A percentile compares a stretch with the other conserved stretches of the same genome.
Evolutionary conservation across 1,284 basidiomycete genomes (phyloP).

Genomic region (Trametes polyzona): DNA sequence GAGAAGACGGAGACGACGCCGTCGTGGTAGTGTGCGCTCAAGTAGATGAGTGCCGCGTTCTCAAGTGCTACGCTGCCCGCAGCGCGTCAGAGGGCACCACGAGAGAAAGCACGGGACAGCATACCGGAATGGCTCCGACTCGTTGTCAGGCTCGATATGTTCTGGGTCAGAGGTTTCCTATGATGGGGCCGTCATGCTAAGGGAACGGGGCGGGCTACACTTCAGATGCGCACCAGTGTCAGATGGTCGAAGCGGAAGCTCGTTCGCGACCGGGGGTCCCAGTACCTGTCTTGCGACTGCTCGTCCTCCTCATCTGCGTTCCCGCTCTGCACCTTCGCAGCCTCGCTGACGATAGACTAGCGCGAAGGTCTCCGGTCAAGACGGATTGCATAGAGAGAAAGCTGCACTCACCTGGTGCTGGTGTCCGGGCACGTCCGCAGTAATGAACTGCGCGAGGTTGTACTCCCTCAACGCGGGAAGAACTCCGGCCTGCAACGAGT

Average conservation of each 20-base stretch:
- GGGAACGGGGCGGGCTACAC: too few species aligned
- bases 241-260: conserved; percentile 86
- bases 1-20: conserved; percentile 77
- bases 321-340: conserved; percentile 48
- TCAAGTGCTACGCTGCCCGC: conserved; percentile 67
- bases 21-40: conserved; percentile 77
- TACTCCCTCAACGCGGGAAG: conserved; percentile 80
- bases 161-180: conserved; percentile 81
- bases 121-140: conserved; percentile 79
- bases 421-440: conserved; percentile 78
- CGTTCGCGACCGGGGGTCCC: conserved; percentile 79
- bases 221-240: conserved; percentile 57
- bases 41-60: conserved; percentile 67
- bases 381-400: not conserved
- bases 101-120: conserved; percentile 10
- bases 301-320: conserved; percentile 32
- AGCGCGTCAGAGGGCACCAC: not conserved
- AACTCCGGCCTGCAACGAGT: conserved; percentile 76
- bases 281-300: conserved; percentile 66
- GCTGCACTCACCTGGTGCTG: conserved; percentile 63
- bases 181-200: too few species aligned
- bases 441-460: conserved; percentile 84
- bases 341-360: conserved; percentile 79
- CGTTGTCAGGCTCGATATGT: conserved; percentile 61
- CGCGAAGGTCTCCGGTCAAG: not conserved